These are phyloP conservation scores for Lasiodiplodia gonubiensis DNA, from an alignment of 2,329 filamentous ascomycete species.

Conservation along the genomic window DNA sequence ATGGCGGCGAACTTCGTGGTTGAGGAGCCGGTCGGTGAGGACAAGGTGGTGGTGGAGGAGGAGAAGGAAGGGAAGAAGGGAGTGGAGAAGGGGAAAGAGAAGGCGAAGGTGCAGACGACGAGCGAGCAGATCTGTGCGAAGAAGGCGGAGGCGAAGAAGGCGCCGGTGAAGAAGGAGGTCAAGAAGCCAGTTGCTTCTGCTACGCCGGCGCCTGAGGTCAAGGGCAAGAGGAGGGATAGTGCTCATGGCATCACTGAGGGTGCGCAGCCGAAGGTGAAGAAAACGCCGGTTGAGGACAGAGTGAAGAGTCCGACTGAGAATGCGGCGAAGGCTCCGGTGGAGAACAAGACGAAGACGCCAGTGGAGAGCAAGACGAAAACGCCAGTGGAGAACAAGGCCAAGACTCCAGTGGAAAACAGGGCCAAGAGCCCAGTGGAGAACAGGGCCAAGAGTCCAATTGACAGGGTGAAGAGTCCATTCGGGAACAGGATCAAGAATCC, in stretches of 20 bases:
- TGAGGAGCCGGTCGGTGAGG: conserved; percentile 37
- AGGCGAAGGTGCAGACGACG: conserved; percentile 2
- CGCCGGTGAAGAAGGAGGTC: neutral
- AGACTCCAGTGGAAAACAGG: neutral
- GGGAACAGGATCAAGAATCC: neutral
- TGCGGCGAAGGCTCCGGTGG: neutral
- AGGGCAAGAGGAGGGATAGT: conserved; percentile 22
- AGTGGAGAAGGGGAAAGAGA: conserved; percentile 5
- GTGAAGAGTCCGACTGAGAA: neutral
- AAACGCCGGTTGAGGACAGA: neutral
- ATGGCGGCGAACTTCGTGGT: conserved; percentile 50
- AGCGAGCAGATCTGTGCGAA: neutral
- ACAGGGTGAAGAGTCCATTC: neutral
- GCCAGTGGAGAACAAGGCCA: neutral
- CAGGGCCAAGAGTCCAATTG: neutral
- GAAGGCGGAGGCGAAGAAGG: conserved; percentile 4
- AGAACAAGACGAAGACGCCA: neutral
- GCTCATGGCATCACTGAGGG: neutral
- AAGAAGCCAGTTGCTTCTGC: neutral
- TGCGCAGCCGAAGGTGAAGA: conserved; percentile 16
- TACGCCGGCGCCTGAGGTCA: neutral
- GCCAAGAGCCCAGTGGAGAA: conserved; percentile 7
- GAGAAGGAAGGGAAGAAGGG: conserved; percentile 5
- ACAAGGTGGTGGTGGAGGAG: neutral
- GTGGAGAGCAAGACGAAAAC: neutral